A percentile compares a stretch with the other conserved stretches of the same genome.
Conservation (phyloP, 1,139 yeast genomes). For the Arxiozyma slooffiae region DNA sequence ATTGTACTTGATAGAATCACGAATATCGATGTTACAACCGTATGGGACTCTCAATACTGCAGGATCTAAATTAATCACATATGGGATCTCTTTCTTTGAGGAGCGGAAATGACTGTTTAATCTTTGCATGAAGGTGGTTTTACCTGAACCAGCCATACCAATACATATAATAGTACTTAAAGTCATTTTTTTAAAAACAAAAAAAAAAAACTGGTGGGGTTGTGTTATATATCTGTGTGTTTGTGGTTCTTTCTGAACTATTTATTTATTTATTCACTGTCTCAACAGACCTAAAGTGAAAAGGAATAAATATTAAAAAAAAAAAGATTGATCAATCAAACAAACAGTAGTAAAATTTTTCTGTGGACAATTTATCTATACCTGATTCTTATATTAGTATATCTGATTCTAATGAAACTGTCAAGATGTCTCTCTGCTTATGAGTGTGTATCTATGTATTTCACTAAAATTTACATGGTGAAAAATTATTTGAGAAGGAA, state of each 20-base stretch:
- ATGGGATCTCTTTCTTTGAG: conserved; percentile 49
- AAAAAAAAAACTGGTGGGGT: too few species aligned
- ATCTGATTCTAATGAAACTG: not conserved
- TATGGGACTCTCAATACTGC: conserved; percentile 89
- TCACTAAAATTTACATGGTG: not conserved
- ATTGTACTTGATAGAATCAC: conserved; percentile 92
- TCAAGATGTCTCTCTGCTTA: not conserved
- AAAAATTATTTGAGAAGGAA: too few species aligned
- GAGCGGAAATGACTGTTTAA: conserved; percentile 79
- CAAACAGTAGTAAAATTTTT: too few species aligned
- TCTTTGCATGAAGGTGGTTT: conserved; percentile 95
- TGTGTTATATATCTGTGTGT: too few species aligned
- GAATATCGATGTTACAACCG: conserved; percentile 87
- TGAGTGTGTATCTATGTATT: not conserved
- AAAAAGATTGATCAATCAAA: too few species aligned
- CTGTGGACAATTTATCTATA: too few species aligned
- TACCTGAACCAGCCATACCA: conserved; percentile 98
- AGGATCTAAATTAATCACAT: conserved; percentile 90
- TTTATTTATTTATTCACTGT: not conserved
- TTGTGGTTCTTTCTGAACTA: not conserved
- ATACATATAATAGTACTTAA: conserved; percentile 71
- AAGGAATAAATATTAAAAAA: too few species aligned
- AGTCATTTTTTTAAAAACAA: conserved; percentile 36
- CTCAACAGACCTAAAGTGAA: not conserved
- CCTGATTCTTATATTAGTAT: too few species aligned